Conservation (phyloP, 2,329 filamentous ascomycete genomes). For the Graphium sp. region DNA sequence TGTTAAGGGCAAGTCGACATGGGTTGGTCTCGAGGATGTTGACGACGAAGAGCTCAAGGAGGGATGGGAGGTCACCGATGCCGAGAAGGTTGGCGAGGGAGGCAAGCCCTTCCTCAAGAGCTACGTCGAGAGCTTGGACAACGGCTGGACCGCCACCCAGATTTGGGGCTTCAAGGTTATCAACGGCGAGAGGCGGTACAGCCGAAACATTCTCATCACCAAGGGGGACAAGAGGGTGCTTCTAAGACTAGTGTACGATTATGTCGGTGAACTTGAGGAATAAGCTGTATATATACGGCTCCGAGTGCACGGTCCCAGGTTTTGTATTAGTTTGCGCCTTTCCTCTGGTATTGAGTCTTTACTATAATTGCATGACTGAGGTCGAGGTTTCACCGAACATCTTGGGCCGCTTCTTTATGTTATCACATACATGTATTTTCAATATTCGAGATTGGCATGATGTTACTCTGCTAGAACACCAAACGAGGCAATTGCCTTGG, state of each 20-base stretch:
- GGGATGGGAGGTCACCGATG: conserved; percentile 41
- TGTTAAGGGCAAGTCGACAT: conserved; percentile 43
- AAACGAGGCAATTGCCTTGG: too few species aligned
- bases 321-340: too few species aligned
- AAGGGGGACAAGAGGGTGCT: conserved; percentile 30
- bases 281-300: too few species aligned
- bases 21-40: conserved; percentile 26
- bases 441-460: too few species aligned
- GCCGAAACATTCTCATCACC: conserved; percentile 32
- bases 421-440: too few species aligned
- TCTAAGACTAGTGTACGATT: conserved; percentile 42
- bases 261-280: conserved; percentile 7
- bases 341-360: too few species aligned
- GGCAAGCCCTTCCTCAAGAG: conserved; percentile 51
- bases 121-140: conserved; percentile 33
- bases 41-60: conserved; percentile 37
- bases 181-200: conserved; percentile 32
- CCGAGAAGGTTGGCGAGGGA: conserved; percentile 30
- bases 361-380: too few species aligned
- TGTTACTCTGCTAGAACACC: too few species aligned
- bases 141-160: conserved; percentile 38
- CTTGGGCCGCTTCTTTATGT: too few species aligned
- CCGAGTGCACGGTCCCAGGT: too few species aligned
- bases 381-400: too few species aligned
- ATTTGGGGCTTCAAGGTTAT: conserved; percentile 43